Evolutionary conservation across 495 filamentous ascomycete genomes (phyloP).

Genomic region (Lindgomyces ingoldianus): DNA sequence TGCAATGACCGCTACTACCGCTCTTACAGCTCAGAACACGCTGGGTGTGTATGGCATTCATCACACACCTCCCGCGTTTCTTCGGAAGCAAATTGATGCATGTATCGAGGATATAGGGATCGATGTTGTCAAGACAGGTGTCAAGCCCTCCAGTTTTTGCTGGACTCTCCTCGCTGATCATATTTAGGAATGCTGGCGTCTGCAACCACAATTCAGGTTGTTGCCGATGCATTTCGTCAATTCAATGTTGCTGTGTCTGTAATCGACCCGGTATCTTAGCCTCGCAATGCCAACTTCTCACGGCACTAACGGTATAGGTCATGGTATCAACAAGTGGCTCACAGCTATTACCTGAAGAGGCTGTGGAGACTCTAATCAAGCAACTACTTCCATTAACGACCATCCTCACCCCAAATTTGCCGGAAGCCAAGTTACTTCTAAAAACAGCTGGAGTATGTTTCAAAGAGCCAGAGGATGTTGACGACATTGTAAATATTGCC

Average conservation of each 20-base stretch:
- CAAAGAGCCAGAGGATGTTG: slow-evolving; percentile 54
- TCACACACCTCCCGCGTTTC: slow-evolving; percentile 72
- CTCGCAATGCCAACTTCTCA: neutral
- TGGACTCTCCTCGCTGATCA: neutral
- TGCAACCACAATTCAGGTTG: slow-evolving; percentile 69
- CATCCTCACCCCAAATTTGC: slow-evolving; percentile 87
- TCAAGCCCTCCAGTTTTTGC: neutral
- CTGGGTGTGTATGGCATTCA: slow-evolving; percentile 80
- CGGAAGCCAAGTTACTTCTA: slow-evolving; percentile 78
- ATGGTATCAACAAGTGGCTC: slow-evolving; percentile 90
- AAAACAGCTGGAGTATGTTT: slow-evolving; percentile 55
- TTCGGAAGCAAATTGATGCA: slow-evolving; percentile 81
- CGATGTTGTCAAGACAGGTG: slow-evolving; percentile 90
- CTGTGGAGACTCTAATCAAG: slow-evolving; percentile 64
- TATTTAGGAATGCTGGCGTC: slow-evolving; percentile 84
- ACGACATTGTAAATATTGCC: slow-evolving; percentile 68
- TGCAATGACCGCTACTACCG: slow-evolving; percentile 95
- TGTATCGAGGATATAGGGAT: slow-evolving; percentile 79
- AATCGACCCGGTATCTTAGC: slow-evolving; percentile 73
- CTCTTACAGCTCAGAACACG: slow-evolving; percentile 93
- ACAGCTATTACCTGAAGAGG: slow-evolving; percentile 68
- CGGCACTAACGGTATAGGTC: slow-evolving; percentile 56
- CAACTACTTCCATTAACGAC: slow-evolving; percentile 74
- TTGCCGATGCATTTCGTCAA: slow-evolving; percentile 65
- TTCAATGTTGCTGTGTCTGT: slow-evolving; percentile 66